Evolutionary conservation across 345 rosid species (phyloP), one percentile per base, ranked within the genome.

Genomic region (Aquilaria malaccensis): DNA sequence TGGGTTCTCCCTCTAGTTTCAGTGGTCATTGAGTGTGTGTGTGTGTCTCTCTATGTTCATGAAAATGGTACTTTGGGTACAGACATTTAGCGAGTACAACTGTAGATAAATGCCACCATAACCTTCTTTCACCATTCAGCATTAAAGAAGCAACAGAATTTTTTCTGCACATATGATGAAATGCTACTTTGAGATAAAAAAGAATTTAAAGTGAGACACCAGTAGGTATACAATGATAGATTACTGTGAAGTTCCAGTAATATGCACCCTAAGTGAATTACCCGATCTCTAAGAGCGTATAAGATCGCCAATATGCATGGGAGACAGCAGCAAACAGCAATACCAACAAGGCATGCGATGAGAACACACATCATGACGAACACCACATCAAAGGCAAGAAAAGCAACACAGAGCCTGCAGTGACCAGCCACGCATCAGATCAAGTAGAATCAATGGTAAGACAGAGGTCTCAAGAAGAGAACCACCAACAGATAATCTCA

Each of bases 321-420:
- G 70, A 93, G 88, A 66, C 88, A 93, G 79, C 91, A 87, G 76
- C 98, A 93, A 64, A 93, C 83, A 66, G 97, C 97, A 56, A 93
- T 77, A 30, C 94, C 91, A 48, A 93, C 77, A 3, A 93, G 83
- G 65, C 87, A 82, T 1, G 97, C 97, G 66, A 78, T 79, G 55
- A 77, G 83, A 53, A 87, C 76, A 46, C 96, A 93, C 58, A 89
- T 75, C 33, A 86, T 76, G 48, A 89, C 90, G 60, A 93, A 93
- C 64, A 86, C 71, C 45, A 86, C 90, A 69, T 93, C 98, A 33
- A 87, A 83, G 32, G 88, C 87, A 68, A 93, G 99, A 72, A 85
- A 89, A 13, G 85, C 74, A 55, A 93, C 76, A 68, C 96, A 93
- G 15, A 87, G 80, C 95, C 97, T 89, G 90, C 82, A 74, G 61